Conservation (phyloP, 768 basidiomycete genomes). For the Kwoniella sp. region DNA sequence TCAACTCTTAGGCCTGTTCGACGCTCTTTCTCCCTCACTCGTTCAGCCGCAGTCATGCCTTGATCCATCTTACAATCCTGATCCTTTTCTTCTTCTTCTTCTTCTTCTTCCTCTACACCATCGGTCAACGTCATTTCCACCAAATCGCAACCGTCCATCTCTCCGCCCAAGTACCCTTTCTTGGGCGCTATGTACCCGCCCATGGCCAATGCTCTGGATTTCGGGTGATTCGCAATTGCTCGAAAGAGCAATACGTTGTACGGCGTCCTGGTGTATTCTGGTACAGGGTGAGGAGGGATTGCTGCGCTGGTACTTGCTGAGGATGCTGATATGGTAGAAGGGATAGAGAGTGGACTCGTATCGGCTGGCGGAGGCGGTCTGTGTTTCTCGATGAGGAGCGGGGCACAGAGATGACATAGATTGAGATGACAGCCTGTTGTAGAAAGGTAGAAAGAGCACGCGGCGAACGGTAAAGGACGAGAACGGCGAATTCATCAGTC, state of each 20-base stretch:
- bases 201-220: slow-evolving; percentile 16
- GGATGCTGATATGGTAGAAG: background rate
- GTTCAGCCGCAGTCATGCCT: background rate
- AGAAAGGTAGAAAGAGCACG: too few species aligned
- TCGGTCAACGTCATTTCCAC: too few species aligned
- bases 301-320: background rate
- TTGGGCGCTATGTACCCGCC: slow-evolving; percentile 25
- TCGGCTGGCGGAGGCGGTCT: slow-evolving; percentile 8
- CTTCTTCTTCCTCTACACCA: too few species aligned
- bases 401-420: slow-evolving; percentile 39
- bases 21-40: background rate
- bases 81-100: background rate
- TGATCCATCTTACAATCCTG: background rate
- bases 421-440: slow-evolving; percentile 39
- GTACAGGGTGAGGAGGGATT: background rate
- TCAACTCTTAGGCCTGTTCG: background rate
- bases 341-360: background rate
- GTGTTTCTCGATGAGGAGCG: slow-evolving; percentile 22
- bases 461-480: too few species aligned
- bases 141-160: slow-evolving; percentile 11
- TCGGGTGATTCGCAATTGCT: slow-evolving; percentile 32
- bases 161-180: slow-evolving; percentile 3
- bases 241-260: slow-evolving; percentile 20
- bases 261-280: slow-evolving; percentile 16
- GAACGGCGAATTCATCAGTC: too few species aligned